These are phyloP conservation scores for Amanita rubescens DNA, from an alignment of 768 basidiomycete species.

Conservation along the genomic window DNA sequence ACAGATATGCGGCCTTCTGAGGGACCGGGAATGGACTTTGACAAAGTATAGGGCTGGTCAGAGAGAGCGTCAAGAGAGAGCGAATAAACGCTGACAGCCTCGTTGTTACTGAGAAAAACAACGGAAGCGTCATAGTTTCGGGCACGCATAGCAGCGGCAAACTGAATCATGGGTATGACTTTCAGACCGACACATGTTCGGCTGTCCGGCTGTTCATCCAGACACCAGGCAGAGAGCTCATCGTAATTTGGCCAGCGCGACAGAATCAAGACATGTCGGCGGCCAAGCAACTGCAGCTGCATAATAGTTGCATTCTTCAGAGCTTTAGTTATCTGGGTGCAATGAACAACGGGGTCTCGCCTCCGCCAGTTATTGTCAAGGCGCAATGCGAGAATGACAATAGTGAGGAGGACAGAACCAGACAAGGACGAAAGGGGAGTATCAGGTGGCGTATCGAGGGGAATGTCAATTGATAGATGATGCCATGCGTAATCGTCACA, in stretches of 20 bases:
- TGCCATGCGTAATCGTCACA: conserved; percentile 52
- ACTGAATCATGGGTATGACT: conserved; percentile 6
- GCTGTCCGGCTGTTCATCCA: neutral
- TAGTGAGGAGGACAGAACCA: conserved; percentile 31
- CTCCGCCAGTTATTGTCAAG: conserved; percentile 43
- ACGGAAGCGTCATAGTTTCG: neutral
- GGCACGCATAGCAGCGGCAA: neutral
- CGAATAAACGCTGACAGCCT: conserved; percentile 1
- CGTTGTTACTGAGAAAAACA: conserved; percentile 2
- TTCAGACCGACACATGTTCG: neutral
- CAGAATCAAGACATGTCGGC: neutral
- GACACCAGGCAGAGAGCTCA: conserved; percentile 1
- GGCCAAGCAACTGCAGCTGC: conserved; percentile 5
- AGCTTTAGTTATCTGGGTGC: neutral
- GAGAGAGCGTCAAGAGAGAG: neutral
- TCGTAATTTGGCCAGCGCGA: conserved; percentile 3
- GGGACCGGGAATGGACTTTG: neutral
- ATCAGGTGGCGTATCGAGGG: conserved; percentile 36
- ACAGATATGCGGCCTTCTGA: conserved; percentile 3
- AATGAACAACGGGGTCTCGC: neutral
- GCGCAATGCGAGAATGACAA: conserved; percentile 35
- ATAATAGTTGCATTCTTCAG: conserved; percentile 4
- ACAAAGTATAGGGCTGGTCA: neutral
- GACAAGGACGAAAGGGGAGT: conserved; percentile 25
- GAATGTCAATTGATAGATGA: conserved; percentile 37